Evolutionary conservation across 352 stramenopile genomes (phyloP).

Genomic region (Phytophthora podocarpi): DNA sequence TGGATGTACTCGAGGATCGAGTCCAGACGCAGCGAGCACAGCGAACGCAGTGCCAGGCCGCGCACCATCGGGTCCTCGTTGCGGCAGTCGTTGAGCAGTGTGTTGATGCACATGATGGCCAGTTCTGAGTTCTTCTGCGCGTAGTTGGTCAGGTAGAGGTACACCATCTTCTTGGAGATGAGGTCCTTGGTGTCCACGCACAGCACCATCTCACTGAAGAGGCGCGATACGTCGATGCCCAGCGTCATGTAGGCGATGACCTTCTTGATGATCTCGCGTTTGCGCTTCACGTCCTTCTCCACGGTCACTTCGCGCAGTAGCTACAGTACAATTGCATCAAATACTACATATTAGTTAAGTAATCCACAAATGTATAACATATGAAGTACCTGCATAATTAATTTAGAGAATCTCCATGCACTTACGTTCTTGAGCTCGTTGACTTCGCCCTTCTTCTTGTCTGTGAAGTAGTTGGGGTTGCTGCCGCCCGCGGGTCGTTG

Average conservation of each 20-base stretch:
- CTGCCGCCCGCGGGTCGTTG: slow-evolving; percentile 34
- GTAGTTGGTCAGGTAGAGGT: slow-evolving; percentile 99
- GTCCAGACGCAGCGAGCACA: slow-evolving; percentile 96
- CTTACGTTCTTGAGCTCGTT: slow-evolving; percentile 95
- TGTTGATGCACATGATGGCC: slow-evolving; percentile 99
- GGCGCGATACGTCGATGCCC: slow-evolving; percentile 98
- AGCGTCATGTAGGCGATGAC: slow-evolving; percentile 99
- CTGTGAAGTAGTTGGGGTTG: slow-evolving; percentile 84
- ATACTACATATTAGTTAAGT: neutral
- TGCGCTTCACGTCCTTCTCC: slow-evolving; percentile 97
- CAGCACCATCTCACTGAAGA: slow-evolving; percentile 99
- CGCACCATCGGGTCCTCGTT: slow-evolving; percentile 99
- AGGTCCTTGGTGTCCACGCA: slow-evolving; percentile 97
- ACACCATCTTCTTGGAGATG: slow-evolving; percentile 99
- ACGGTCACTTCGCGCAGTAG: slow-evolving; percentile 96
- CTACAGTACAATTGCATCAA: slow-evolving; percentile 41
- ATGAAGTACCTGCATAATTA: neutral
- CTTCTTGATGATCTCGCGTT: slow-evolving; percentile 99
- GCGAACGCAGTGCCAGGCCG: slow-evolving; percentile 95
- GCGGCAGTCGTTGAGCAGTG: slow-evolving; percentile 98
- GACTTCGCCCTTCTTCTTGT: slow-evolving; percentile 96
- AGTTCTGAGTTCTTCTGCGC: slow-evolving; percentile 98
- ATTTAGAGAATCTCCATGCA: slow-evolving; percentile 14
- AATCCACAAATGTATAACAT: neutral
- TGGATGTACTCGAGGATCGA: slow-evolving; percentile 99